phyloP scores from a whole-genome alignment of 768 basidiomycete genomes.

The Pisolithus orientalis region DNA sequence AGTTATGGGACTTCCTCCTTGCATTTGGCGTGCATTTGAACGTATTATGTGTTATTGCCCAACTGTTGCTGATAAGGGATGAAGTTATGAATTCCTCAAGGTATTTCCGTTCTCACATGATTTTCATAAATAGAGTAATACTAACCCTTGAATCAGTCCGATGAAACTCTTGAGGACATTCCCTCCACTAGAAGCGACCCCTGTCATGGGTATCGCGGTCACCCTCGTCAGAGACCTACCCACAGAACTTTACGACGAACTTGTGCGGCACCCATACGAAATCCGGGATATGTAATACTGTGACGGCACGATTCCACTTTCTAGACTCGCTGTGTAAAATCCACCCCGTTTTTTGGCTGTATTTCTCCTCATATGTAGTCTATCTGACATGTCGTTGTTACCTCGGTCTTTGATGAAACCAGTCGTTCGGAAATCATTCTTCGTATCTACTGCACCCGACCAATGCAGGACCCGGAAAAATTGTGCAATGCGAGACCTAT shows the following conservation, averaged over 20 bases:
- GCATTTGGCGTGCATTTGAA: slow-evolving; percentile 97
- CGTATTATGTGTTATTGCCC: slow-evolving; percentile 94
- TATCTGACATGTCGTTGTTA: slow-evolving; percentile 3
- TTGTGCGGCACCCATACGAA: slow-evolving; percentile 84
- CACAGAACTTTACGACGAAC: slow-evolving; percentile 78
- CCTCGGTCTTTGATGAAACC: no score
- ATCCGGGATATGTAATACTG: slow-evolving; percentile 16
- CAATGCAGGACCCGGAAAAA: no score
- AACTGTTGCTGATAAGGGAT: slow-evolving; percentile 82
- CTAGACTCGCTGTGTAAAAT: slow-evolving; percentile 8
- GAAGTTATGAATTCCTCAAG: slow-evolving; percentile 85
- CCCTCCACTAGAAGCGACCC: slow-evolving; percentile 81
- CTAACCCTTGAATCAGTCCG: slow-evolving; percentile 48
- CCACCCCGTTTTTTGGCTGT: slow-evolving; percentile 1
- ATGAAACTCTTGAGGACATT: slow-evolving; percentile 94
- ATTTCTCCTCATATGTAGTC: slow-evolving; percentile 18
- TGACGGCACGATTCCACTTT: not conserved
- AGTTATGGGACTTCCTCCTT: slow-evolving; percentile 95
- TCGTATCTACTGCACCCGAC: no score
- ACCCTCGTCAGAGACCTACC: slow-evolving; percentile 91
- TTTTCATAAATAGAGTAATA: not conserved
- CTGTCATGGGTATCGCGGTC: slow-evolving; percentile 89
- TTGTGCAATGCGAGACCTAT: no score
- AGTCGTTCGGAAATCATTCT: no score
- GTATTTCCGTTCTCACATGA: slow-evolving; percentile 36